A percentile compares a stretch with the other conserved stretches of the same genome.
phyloP scores from a whole-genome alignment of 2,329 filamentous ascomycete genomes.

The Tolypocladium ovalisporum region DNA sequence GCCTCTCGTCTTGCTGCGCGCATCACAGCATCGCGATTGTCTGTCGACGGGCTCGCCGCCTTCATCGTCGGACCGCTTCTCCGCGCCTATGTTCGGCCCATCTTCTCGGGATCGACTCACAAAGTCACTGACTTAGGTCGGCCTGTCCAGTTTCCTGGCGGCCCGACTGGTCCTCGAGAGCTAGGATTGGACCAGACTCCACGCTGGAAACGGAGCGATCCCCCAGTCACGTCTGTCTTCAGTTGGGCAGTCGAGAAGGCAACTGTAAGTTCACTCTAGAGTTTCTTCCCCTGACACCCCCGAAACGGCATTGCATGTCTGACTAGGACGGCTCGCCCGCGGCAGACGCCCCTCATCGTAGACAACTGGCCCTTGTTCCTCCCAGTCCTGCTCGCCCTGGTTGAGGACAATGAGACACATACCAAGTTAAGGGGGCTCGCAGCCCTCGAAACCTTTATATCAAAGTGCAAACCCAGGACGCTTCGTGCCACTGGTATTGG shows the following conservation, averaged over 20 bases:
- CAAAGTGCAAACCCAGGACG: slow-evolving; percentile 37
- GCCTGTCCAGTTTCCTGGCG: slow-evolving; percentile 13
- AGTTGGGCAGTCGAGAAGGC: slow-evolving; percentile 4
- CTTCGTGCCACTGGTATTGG: slow-evolving; percentile 54
- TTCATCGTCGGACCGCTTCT: slow-evolving; percentile 49
- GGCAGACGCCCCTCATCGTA: slow-evolving; percentile 5
- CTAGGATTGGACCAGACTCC: neutral
- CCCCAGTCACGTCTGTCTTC: neutral
- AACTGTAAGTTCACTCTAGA: slow-evolving; percentile 1
- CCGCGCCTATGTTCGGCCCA: slow-evolving; percentile 50
- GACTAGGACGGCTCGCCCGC: neutral
- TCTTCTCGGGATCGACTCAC: slow-evolving; percentile 50
- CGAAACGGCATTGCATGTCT: neutral
- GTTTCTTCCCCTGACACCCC: neutral
- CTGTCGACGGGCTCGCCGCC: slow-evolving; percentile 3
- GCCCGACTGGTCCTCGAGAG: neutral
- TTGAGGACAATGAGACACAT: slow-evolving; percentile 48
- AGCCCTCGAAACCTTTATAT: slow-evolving; percentile 43
- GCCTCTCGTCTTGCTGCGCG: slow-evolving; percentile 17
- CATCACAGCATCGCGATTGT: slow-evolving; percentile 20
- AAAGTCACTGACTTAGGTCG: slow-evolving; percentile 17
- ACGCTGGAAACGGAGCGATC: neutral
- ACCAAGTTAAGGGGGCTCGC: slow-evolving; percentile 46
- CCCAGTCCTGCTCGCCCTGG: slow-evolving; percentile 57
- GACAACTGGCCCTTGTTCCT: slow-evolving; percentile 56